Evolutionary conservation across 768 basidiomycete species (phyloP).

Genomic region (Psilocybe subaeruginosa): DNA sequence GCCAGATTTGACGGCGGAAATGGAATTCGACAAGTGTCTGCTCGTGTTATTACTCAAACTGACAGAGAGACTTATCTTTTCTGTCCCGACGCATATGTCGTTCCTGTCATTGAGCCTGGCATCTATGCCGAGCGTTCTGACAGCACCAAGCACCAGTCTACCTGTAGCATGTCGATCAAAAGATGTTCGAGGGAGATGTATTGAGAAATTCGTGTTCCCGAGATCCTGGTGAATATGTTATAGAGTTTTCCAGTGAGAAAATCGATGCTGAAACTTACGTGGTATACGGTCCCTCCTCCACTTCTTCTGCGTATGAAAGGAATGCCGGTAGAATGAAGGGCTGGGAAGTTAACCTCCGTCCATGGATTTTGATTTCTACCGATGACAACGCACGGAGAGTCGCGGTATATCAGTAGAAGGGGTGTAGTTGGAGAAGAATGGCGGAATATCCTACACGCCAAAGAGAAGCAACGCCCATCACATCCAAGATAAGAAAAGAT

Average conservation of each 20-base stretch:
- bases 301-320: constrained; percentile 86
- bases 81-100: constrained; percentile 81
- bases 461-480: background rate
- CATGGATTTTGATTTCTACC: constrained; percentile 98
- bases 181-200: constrained; percentile 79
- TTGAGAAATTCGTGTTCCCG: constrained; percentile 97
- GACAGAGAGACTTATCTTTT: constrained; percentile 76
- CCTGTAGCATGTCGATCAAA: constrained; percentile 85
- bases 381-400: constrained; percentile 88
- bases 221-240: constrained; percentile 63
- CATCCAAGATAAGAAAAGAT: background rate
- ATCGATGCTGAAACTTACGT: constrained; percentile 55
- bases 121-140: constrained; percentile 73
- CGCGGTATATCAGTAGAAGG: constrained; percentile 85
- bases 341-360: constrained; percentile 88
- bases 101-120: constrained; percentile 89
- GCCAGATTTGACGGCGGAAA: background rate
- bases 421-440: constrained; percentile 68
- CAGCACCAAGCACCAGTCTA: constrained; percentile 74
- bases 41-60: background rate
- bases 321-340: constrained; percentile 52
- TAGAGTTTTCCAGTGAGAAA: background rate
- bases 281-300: constrained; percentile 96
- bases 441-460: constrained; percentile 58
- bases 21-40: no score